These are phyloP conservation scores for Aspergillus melleus DNA, from an alignment of 2,329 filamentous ascomycete species.

Conservation along the genomic window DNA sequence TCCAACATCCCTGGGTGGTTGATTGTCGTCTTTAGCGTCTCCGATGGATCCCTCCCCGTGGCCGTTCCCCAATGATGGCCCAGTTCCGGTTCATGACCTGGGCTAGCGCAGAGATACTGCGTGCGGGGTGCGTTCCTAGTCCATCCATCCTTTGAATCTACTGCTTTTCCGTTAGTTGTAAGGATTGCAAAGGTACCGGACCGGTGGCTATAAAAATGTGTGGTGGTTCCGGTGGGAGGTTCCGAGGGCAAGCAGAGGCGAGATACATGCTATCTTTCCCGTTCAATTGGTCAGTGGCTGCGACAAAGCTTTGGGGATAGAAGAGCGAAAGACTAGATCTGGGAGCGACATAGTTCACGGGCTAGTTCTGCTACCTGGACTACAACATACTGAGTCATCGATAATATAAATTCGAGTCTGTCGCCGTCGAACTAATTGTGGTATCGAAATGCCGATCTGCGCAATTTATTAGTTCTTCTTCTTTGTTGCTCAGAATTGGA, in stretches of 20 bases:
- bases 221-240: background rate
- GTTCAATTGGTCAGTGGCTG: background rate
- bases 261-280: background rate
- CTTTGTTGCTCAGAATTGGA: too few relatives aligned
- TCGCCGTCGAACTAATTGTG: background rate
- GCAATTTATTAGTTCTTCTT: too few relatives aligned
- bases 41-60: background rate
- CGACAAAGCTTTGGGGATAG: background rate
- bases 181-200: background rate
- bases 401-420: background rate
- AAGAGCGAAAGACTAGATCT: background rate
- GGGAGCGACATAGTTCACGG: background rate
- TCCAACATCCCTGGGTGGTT: background rate
- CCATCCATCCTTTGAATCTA: background rate
- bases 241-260: background rate
- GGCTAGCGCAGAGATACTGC: background rate
- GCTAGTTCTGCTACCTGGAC: background rate
- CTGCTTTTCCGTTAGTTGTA: background rate
- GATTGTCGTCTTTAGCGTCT: background rate
- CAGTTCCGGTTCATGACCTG: background rate
- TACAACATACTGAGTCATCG: background rate
- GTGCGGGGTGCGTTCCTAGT: background rate
- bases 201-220: background rate
- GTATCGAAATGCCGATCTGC: background rate
- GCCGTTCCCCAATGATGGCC: background rate